Percentiles rank a stretch among this genome's conserved stretches.
phyloP scores from a whole-genome alignment of 2,329 filamentous ascomycete species.

The Niveomyces coronatus region DNA sequence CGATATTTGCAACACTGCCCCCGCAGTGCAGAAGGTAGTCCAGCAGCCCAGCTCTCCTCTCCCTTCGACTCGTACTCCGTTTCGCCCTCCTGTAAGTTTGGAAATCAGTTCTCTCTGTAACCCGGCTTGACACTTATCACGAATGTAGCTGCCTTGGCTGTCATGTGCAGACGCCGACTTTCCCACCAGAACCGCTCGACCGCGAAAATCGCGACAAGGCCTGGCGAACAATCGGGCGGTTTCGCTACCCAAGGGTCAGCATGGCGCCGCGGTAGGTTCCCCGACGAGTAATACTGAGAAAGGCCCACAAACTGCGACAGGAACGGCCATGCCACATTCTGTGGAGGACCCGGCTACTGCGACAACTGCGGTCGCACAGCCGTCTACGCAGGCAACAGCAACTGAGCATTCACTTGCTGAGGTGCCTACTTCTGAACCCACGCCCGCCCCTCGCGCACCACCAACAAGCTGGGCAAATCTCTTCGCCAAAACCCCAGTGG shows the following conservation, averaged over 20 bases:
- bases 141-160: constrained; percentile 51
- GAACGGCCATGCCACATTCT: neutral
- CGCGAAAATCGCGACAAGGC: constrained; percentile 33
- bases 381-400: neutral
- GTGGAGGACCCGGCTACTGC: neutral
- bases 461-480: constrained; percentile 32
- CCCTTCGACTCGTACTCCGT: constrained; percentile 19
- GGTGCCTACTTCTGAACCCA: constrained; percentile 12
- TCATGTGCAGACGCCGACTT: constrained; percentile 42
- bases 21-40: constrained; percentile 11
- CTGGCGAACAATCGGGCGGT: constrained; percentile 28
- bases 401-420: neutral
- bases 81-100: constrained; percentile 44
- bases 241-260: constrained; percentile 31
- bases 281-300: neutral
- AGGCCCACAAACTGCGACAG: neutral
- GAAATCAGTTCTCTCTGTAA: no score
- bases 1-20: constrained; percentile 18
- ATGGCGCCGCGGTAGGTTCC: constrained; percentile 18
- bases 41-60: constrained; percentile 5
- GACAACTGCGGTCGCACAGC: no score
- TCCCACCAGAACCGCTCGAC: constrained; percentile 28
- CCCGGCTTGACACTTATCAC: neutral
- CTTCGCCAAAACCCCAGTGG: constrained; percentile 21
- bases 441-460: constrained; percentile 18